Evolutionary conservation across 768 basidiomycete genomes (phyloP), one percentile per base, ranked within the genome.

Genomic region (Pholiota conissans): DNA sequence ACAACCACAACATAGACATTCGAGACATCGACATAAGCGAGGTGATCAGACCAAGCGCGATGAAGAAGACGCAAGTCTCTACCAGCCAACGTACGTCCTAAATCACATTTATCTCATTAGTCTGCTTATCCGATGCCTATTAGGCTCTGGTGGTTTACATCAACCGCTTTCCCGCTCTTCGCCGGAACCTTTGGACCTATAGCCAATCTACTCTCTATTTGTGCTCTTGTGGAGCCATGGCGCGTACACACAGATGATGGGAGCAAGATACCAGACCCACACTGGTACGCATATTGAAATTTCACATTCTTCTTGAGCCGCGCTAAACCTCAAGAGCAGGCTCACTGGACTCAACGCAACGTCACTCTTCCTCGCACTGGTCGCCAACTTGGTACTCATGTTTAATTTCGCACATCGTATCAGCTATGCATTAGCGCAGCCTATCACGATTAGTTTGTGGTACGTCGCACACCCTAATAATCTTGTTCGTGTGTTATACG

Each of bases 121-220:
- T n/a, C n/a, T n/a, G n/a, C 29, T 37, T n/a, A 47, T 35, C 26
- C n/a, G n/a, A n/a, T n/a, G 16, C 10, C 22, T 28, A 14, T 2
- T 28, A 75, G 75, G 5, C 59, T 70, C 16, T 79, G 76, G 76
- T 77, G 76, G 76, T 75, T 74, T 52, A 67, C 71, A 0, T 76
- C 74, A 0, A 74, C 74, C 2, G 73, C 68, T 0, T 77, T 79
- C 58, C 78, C 78, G 2, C 66, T 78, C 8, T 63, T 75, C 16
- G 74, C 76, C 5, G 76, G 76, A 20, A 76, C 76, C 3, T 76
- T 76, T 54, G 76, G 75, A 0, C 76, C 78, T 0, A 57, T 79
- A 6, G 73, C 74, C 10, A 78, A 73, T 54, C 60, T 77, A 7
- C 74, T 78, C 48, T 75, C 73, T 6, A 66, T 75, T 0, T 77